Percentiles rank a stretch among this genome's conserved stretches.
Conservation (phyloP, 2,329 filamentous ascomycete species). For the Claviceps sp. region DNA sequence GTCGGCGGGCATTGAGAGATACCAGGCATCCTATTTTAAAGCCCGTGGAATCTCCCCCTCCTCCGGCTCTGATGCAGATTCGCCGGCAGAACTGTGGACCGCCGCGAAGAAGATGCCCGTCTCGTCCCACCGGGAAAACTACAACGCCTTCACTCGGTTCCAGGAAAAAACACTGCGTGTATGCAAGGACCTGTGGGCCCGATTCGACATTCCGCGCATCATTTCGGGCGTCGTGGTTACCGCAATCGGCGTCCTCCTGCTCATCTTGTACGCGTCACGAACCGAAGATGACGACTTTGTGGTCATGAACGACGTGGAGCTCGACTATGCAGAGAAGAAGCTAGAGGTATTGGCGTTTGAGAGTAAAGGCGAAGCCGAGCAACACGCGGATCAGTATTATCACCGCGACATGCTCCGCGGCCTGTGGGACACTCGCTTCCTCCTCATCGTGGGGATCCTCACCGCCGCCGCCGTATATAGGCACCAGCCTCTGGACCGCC, state of each 20-base stretch:
- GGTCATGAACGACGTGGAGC: constrained; percentile 40
- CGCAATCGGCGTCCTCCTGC: constrained; percentile 49
- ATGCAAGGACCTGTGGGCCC: constrained; percentile 79
- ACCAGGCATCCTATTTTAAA: constrained; percentile 70
- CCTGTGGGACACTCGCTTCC: constrained; percentile 21
- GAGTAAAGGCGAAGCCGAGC: constrained; percentile 21
- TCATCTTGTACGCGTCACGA: constrained; percentile 59
- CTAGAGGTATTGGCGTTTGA: constrained; percentile 33
- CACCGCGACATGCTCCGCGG: constrained; percentile 23
- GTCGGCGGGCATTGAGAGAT: constrained; percentile 76
- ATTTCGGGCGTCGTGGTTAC: constrained; percentile 62
- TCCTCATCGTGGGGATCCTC: constrained; percentile 18
- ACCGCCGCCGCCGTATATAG: constrained; percentile 18
- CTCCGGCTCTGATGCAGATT: constrained; percentile 31
- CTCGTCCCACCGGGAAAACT: constrained; percentile 26
- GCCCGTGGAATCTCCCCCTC: constrained; percentile 56
- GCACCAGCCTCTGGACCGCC: constrained; percentile 18
- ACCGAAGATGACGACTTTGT: constrained; percentile 41
- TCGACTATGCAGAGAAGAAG: constrained; percentile 46
- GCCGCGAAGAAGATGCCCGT: constrained; percentile 26
- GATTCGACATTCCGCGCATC: constrained; percentile 85
- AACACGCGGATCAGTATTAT: constrained; percentile 24
- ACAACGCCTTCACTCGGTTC: constrained; percentile 54
- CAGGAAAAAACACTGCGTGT: constrained; percentile 65
- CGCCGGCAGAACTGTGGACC: constrained; percentile 29